Evolutionary conservation across 1,284 basidiomycete genomes (phyloP).

Genomic region (Gymnopus androsaceus): DNA sequence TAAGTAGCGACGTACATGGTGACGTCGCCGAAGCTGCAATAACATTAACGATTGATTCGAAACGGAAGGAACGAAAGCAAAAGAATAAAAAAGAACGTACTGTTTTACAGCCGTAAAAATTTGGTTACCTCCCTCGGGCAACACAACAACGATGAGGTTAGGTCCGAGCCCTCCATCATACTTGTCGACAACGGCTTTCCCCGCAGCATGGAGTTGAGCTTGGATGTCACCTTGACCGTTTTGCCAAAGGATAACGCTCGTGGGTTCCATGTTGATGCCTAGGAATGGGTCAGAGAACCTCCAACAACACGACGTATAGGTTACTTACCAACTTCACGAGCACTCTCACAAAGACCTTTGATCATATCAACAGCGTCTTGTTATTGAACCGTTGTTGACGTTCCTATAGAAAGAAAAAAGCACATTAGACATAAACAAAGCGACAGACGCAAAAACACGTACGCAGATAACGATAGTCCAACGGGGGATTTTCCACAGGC

Average conservation of each 20-base stretch:
- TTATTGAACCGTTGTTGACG: neutral
- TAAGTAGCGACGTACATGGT: slow-evolving; percentile 72
- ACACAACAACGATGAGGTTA: slow-evolving; percentile 61
- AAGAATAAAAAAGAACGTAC: slow-evolving; percentile 44
- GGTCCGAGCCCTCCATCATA: slow-evolving; percentile 47
- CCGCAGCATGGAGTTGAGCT: slow-evolving; percentile 47
- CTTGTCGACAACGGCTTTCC: slow-evolving; percentile 32
- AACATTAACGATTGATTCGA: too few relatives aligned
- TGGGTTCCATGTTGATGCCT: slow-evolving; percentile 56
- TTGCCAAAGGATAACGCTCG: slow-evolving; percentile 48
- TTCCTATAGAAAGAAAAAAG: neutral
- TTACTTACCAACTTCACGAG: slow-evolving; percentile 58
- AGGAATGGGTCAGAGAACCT: too few relatives aligned
- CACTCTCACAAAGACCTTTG: slow-evolving; percentile 45
- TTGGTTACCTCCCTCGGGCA: slow-evolving; percentile 75
- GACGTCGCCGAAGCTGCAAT: slow-evolving; percentile 67
- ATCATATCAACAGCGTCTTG: slow-evolving; percentile 51
- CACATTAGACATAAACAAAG: neutral
- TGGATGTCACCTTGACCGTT: slow-evolving; percentile 56
- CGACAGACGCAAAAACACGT: neutral
- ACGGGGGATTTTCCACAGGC: slow-evolving; percentile 50
- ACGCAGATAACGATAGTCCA: slow-evolving; percentile 67
- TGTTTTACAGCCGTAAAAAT: slow-evolving; percentile 76
- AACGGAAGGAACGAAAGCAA: neutral
- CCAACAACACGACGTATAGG: too few relatives aligned